These are phyloP conservation scores for Penicillium palitans DNA, from an alignment of 2,329 filamentous ascomycete species.

Conservation along the genomic window DNA sequence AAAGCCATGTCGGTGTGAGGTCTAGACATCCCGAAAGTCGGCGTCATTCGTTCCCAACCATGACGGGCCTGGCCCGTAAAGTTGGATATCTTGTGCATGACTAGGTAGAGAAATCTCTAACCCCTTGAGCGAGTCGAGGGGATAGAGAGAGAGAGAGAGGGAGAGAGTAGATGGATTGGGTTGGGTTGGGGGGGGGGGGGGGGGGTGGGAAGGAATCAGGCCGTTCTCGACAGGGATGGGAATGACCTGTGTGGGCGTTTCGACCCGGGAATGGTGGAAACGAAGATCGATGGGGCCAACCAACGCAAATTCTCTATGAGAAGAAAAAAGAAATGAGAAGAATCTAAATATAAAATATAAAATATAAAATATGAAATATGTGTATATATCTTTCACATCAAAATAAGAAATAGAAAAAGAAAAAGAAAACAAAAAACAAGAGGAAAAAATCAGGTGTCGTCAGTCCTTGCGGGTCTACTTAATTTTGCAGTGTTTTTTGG, in stretches of 20 bases:
- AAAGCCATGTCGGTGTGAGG: slow-evolving; percentile 59
- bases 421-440: neutral
- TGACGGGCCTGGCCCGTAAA: slow-evolving; percentile 66
- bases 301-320: slow-evolving; percentile 13
- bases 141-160: slow-evolving; percentile 34
- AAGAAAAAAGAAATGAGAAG: slow-evolving; percentile 1
- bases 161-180: slow-evolving; percentile 22
- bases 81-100: slow-evolving; percentile 69
- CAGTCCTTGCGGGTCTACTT: slow-evolving; percentile 6
- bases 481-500: neutral
- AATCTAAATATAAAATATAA: neutral
- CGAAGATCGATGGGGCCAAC: slow-evolving; percentile 32
- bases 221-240: slow-evolving; percentile 39
- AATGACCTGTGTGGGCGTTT: slow-evolving; percentile 33
- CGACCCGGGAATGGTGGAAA: slow-evolving; percentile 30
- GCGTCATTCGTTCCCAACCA: slow-evolving; percentile 68
- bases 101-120: slow-evolving; percentile 31
- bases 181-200: too few species aligned
- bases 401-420: neutral
- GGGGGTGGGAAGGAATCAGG: slow-evolving; percentile 14
- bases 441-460: neutral
- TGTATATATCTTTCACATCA: neutral
- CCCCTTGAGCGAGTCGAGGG: slow-evolving; percentile 38
- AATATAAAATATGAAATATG: neutral
- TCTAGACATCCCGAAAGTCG: slow-evolving; percentile 63